Conservation (phyloP, 2,329 filamentous ascomycete species). For the Didymosphaeria variabile region DNA sequence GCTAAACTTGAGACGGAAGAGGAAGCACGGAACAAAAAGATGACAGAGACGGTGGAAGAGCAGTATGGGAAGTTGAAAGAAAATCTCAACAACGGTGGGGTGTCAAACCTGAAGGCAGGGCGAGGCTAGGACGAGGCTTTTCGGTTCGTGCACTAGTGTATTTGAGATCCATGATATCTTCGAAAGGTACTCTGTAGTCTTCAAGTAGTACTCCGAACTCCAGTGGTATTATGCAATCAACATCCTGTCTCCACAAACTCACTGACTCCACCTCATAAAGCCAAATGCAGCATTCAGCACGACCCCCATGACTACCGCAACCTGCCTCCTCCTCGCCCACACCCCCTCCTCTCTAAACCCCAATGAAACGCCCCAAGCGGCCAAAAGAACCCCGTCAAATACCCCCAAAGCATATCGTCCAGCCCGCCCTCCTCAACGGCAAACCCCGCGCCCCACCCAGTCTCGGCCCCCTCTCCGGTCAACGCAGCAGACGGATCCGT, state of each 20-base stretch:
- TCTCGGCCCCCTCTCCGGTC: constrained; percentile 44
- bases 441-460: constrained; percentile 61
- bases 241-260: background rate
- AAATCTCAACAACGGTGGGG: background rate
- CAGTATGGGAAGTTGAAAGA: background rate
- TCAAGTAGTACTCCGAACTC: background rate
- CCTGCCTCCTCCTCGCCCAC: constrained; percentile 82
- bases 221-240: background rate
- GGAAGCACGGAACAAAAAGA: background rate
- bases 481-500: constrained; percentile 51
- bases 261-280: constrained; percentile 67
- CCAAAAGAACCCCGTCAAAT: constrained; percentile 94
- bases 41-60: background rate
- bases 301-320: constrained; percentile 87
- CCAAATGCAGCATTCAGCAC: constrained; percentile 81
- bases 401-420: constrained; percentile 87
- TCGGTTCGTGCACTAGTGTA: too few species aligned
- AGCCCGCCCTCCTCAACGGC: constrained; percentile 69
- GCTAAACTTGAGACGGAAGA: background rate
- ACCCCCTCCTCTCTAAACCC: constrained; percentile 85
- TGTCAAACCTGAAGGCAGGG: too few species aligned
- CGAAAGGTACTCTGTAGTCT: too few species aligned
- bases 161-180: too few species aligned
- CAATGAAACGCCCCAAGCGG: constrained; percentile 86
- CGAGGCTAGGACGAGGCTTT: too few species aligned